Evolutionary conservation across 805 yeast species (phyloP).

Genomic region (Debaryomyces tyrocola): DNA sequence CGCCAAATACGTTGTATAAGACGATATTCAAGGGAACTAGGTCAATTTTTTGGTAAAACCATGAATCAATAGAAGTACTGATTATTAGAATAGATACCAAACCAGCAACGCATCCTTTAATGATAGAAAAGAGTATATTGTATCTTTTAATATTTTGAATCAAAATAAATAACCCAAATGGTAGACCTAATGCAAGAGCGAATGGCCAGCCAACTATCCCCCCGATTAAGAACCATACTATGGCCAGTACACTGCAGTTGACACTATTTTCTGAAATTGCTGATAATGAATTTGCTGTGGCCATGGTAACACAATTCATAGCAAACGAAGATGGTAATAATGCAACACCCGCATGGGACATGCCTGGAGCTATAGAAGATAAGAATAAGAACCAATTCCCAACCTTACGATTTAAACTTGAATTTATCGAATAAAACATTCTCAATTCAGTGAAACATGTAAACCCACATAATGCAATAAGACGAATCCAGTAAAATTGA

Average conservation of each 20-base stretch:
- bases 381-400: conserved; percentile 66
- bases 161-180: conserved; percentile 47
- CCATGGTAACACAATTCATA: conserved; percentile 45
- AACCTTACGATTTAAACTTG: conserved; percentile 32
- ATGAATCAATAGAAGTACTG: conserved; percentile 53
- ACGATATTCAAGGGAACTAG: conserved; percentile 84
- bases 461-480: conserved; percentile 35
- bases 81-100: conserved; percentile 17
- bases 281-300: conserved; percentile 38
- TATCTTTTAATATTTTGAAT: conserved; percentile 3
- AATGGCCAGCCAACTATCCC: conserved; percentile 94
- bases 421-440: conserved; percentile 44
- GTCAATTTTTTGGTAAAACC: conserved; percentile 56
- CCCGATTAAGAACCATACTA: conserved; percentile 56
- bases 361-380: conserved; percentile 69
- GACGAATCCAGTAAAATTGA: conserved; percentile 56
- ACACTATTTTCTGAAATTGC: conserved; percentile 10
- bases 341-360: conserved; percentile 87
- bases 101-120: conserved; percentile 2
- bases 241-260: conserved; percentile 18
- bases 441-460: conserved; percentile 52
- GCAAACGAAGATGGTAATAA: conserved; percentile 82
- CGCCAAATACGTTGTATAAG: conserved; percentile 72
- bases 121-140: not conserved
- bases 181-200: conserved; percentile 60